Conservation (phyloP, 148 eudicot species). For the Rhododendron kiyosumense region DNA sequence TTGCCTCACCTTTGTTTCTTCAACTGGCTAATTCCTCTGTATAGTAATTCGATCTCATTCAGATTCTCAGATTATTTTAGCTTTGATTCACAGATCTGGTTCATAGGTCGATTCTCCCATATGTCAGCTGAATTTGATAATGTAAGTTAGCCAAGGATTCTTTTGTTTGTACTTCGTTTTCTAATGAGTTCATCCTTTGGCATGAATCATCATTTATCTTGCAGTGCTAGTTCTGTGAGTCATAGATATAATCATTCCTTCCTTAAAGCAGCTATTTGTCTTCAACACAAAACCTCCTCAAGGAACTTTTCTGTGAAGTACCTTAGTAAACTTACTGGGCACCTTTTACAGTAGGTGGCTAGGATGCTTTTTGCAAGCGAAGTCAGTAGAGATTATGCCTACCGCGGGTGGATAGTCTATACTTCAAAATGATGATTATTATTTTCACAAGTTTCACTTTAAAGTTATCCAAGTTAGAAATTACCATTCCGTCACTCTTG, state of each 20-base stretch:
- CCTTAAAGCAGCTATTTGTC: neutral
- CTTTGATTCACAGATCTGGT: constrained; percentile 58
- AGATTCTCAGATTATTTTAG: constrained; percentile 3
- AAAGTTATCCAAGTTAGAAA: neutral
- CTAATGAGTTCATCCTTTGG: neutral
- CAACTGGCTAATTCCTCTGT: neutral
- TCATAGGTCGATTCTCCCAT: constrained; percentile 79
- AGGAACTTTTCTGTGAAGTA: constrained; percentile 2
- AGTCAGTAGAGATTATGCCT: neutral
- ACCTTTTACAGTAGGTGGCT: neutral
- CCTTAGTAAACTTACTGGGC: neutral
- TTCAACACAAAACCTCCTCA: neutral
- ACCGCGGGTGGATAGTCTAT: neutral
- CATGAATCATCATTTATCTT: neutral
- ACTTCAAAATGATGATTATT: neutral
- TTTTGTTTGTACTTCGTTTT: neutral
- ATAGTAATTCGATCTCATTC: neutral
- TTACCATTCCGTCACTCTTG: neutral
- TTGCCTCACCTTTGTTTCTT: constrained; percentile 2
- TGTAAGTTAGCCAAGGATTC: constrained; percentile 39
- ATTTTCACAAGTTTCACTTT: neutral
- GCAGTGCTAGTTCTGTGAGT: neutral
- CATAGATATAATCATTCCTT: neutral
- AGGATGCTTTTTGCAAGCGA: neutral
- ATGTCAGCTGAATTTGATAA: constrained; percentile 66